A percentile compares a stretch with the other conserved stretches of the same genome.
Conservation (phyloP, 257 asterid genomes). For the Euphrasia confusa region DNA sequence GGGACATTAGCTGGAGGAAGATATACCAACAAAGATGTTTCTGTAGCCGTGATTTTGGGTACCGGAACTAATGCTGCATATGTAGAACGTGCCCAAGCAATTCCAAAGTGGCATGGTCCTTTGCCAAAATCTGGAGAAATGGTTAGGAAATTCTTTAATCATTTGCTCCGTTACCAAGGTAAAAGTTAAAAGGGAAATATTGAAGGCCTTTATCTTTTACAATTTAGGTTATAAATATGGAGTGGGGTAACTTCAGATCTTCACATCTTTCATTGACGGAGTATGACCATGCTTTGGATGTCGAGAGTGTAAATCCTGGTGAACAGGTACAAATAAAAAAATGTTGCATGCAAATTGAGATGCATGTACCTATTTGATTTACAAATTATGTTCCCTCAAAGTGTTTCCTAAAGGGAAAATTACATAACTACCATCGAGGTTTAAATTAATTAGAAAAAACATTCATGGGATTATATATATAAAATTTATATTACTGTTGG, state of each 20-base stretch:
- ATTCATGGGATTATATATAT: not conserved
- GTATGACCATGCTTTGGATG: slow-evolving; percentile 62
- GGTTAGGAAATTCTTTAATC: slow-evolving; percentile 40
- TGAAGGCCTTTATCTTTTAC: slow-evolving; percentile 13
- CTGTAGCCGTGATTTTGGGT: slow-evolving; percentile 79
- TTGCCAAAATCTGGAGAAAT: slow-evolving; percentile 86
- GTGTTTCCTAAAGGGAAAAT: not conserved
- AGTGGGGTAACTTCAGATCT: slow-evolving; percentile 94
- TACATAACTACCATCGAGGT: not conserved
- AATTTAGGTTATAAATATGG: slow-evolving; percentile 84
- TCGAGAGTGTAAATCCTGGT: slow-evolving; percentile 76
- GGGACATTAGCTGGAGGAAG: slow-evolving; percentile 95
- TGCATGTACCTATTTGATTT: too few relatives aligned
- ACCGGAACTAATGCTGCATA: slow-evolving; percentile 95
- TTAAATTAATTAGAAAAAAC: not conserved
- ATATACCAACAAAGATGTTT: slow-evolving; percentile 52
- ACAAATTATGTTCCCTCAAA: not conserved
- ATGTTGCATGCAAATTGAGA: not conserved
- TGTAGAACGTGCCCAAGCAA: slow-evolving; percentile 86
- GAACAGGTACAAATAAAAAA: slow-evolving; percentile 56
- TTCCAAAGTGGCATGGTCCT: slow-evolving; percentile 95
- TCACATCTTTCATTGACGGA: slow-evolving; percentile 86
- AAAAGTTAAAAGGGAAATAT: not conserved
- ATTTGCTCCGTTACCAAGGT: not conserved
- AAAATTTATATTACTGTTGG: not conserved